Base-by-base conservation (phyloP, 768 basidiomycete genomes). In the Xerocomus spinulosus region DNA sequence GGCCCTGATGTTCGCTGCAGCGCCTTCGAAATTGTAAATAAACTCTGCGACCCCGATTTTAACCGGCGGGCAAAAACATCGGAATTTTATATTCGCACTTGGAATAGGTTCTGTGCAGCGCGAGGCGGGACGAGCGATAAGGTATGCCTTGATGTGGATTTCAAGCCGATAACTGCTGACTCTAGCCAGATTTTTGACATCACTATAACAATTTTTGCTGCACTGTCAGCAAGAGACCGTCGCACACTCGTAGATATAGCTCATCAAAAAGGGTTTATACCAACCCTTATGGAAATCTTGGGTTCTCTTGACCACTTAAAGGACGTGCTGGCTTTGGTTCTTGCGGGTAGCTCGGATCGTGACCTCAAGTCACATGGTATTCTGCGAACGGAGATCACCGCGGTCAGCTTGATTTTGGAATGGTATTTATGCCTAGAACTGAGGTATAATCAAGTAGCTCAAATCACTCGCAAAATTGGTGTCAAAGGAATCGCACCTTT, bases 11-110 rank as follows among this genome's bases (percentile, higher is more conserved):
- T 20, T 51, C 3, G 1, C 20, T 7, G 2, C 42, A 92, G 89
- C 61, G 89, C 87, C 3, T 64, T 87, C 21, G 88, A 92, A 61
- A 80, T 92, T 12, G 77, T 82, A 3, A 80, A 72, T 13, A 89
- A 91, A 58, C 67, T 92, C 10, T 85, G 83, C 47, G 83, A 87
- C 52, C 45, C 66, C 1, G 86, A 88, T 10, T 92, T 92, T 57
- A 73, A 79, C n/a, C 80, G 89, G 4, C 85, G 85, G 55, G 87
- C 87, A 3, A 87, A 83, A 54, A 80, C 83, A 0, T 79, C 87
- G 0, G 88, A 91, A 57, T 87, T 90, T 49, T 73, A 83, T 23
- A 65, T 69, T 13, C 77, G 75, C 32, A 81, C 85, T 2, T 92
- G 87, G 86, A 79, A 83, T 44, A 72, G 80, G 10, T 70, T 91